Conservation (phyloP, 331 rosid species). For the Malus hybrid region DNA sequence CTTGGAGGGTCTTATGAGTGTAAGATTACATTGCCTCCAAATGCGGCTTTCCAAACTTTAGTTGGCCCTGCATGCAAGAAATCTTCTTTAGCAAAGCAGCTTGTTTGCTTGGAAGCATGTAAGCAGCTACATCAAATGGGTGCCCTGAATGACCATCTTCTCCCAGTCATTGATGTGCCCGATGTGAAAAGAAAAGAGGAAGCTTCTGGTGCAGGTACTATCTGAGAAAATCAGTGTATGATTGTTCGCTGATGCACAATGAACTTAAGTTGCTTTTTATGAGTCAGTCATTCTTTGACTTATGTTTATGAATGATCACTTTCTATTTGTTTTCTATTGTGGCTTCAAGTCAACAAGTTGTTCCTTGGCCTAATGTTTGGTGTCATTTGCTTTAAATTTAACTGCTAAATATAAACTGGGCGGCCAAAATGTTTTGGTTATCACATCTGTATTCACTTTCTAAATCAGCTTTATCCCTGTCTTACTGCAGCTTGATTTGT, state of each 20-base stretch:
- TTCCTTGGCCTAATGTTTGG: background rate
- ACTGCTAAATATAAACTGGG: background rate
- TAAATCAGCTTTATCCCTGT: background rate
- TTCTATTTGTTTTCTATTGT: background rate
- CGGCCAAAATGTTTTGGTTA: background rate
- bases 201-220: slow-evolving; percentile 55
- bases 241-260: background rate
- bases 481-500: background rate
- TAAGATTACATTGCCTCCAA: slow-evolving; percentile 57
- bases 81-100: slow-evolving; percentile 53
- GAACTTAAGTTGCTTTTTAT: background rate
- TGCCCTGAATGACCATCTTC: slow-evolving; percentile 75
- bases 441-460: background rate
- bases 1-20: slow-evolving; percentile 47
- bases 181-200: slow-evolving; percentile 35
- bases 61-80: slow-evolving; percentile 56
- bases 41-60: slow-evolving; percentile 61
- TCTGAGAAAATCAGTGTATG: background rate
- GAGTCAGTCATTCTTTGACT: background rate
- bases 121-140: slow-evolving; percentile 80
- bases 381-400: background rate
- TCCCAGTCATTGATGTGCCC: slow-evolving; percentile 29
- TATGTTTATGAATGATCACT: background rate
- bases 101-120: slow-evolving; percentile 91
- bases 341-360: background rate